Evolutionary conservation across 2,329 filamentous ascomycete genomes (phyloP), one percentile per base, ranked within the genome.

Genomic region (Plenodomus tracheiphilus): DNA sequence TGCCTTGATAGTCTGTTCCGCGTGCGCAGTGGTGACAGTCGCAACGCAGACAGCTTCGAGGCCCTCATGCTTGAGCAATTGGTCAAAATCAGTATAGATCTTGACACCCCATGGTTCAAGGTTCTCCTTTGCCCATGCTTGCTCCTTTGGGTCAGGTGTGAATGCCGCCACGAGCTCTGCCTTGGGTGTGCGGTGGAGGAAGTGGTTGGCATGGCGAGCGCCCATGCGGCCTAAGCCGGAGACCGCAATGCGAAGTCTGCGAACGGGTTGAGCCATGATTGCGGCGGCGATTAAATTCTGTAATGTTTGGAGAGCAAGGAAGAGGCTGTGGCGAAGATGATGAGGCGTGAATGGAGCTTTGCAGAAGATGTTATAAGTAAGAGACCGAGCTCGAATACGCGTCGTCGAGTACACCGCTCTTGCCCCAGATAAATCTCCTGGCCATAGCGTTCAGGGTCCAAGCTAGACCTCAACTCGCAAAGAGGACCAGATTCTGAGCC

Each of bases 31-130:
- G 0, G 80, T 80, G 11, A 80, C 81, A 0, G 76, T 79, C 1
- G 80, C 78, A 21, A 85, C 71, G 18, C 83, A 76, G 2, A 84
- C 79, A 1, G 81, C 81, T 60, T 82, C 75, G 1, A 84, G 66
- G 11, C 79, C 79, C 51, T 77, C 72, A 51, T 83, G 79, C 66
- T 77, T 75, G 43, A 84, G 73, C 80, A 85, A 81, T 49, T 81
- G 75, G 40, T 82, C 80, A 59, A 78, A 84, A 65, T 81, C 71
- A 46, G 69, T 72, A 70, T 83, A 84, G 18, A 82, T 58, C 43
- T 69, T 78, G 39, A 81, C 78, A 10, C 80, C 81, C 57, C 70
- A 78, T 3, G 78, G 79, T 43, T 74, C 77, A 9, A 84, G 76
- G 54, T 79, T 71, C 43, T 69, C 59, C 53, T 74, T 74, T 4